These are phyloP conservation scores for Dendrobium huoshanense DNA, from an alignment of 106 monocot genomes.

Conservation along the genomic window DNA sequence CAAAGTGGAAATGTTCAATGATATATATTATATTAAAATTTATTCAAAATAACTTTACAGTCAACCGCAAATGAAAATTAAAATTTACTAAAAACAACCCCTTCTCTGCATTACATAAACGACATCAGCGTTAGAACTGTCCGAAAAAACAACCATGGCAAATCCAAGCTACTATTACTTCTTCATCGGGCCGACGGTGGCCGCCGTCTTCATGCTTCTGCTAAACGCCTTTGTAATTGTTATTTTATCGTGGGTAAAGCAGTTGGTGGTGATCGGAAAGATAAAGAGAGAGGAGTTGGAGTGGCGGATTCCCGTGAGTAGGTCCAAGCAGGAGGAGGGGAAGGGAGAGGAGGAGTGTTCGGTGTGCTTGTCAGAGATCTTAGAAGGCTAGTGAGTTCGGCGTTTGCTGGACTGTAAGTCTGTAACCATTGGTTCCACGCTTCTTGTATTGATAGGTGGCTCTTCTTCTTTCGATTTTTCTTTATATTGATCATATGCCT, in stretches of 20 bases:
- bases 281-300: not conserved
- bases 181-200: not conserved
- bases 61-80: no score
- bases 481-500: no score
- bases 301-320: slow-evolving; percentile 3
- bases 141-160: not conserved
- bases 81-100: no score
- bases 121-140: not conserved
- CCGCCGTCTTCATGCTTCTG: slow-evolving; percentile 11
- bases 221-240: slow-evolving; percentile 8
- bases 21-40: no score
- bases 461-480: not conserved
- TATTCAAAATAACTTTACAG: no score
- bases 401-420: slow-evolving; percentile 20
- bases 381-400: slow-evolving; percentile 29
- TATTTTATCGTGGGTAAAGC: not conserved
- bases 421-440: slow-evolving; percentile 37
- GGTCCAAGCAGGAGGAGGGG: slow-evolving; percentile 1
- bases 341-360: slow-evolving; percentile 17
- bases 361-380: slow-evolving; percentile 30
- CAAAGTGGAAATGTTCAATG: no score
- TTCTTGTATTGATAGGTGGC: slow-evolving; percentile 39
- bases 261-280: not conserved
- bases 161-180: not conserved
- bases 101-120: not conserved